Evolutionary conservation across 192 early-diverging fungal genomes (phyloP).

Genomic region (Chytriomyces sp.): DNA sequence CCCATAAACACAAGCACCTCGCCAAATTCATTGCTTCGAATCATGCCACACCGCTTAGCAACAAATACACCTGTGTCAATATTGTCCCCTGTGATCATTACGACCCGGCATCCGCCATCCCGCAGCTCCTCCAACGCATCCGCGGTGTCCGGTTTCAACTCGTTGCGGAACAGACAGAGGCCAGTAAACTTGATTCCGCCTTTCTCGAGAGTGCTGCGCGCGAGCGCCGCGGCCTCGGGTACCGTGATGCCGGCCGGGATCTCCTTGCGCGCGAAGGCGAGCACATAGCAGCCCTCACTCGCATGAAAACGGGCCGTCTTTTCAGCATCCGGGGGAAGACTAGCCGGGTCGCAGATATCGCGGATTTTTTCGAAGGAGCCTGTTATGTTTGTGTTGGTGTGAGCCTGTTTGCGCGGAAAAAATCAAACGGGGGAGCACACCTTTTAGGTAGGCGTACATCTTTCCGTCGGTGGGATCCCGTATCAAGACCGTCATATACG

Average conservation of each 20-base stretch:
- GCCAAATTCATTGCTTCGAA: constrained; percentile 58
- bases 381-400: not conserved
- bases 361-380: constrained; percentile 78
- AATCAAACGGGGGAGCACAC: not conserved
- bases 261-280: constrained; percentile 68
- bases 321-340: constrained; percentile 63
- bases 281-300: constrained; percentile 77
- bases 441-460: constrained; percentile 70
- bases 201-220: constrained; percentile 66
- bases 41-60: constrained; percentile 68
- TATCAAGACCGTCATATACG: constrained; percentile 73
- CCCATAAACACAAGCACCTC: constrained; percentile 47
- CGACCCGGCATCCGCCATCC: constrained; percentile 64
- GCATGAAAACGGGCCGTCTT: constrained; percentile 59
- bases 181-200: constrained; percentile 50
- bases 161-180: constrained; percentile 76
- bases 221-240: constrained; percentile 41
- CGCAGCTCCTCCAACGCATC: constrained; percentile 69
- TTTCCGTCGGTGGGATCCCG: constrained; percentile 51
- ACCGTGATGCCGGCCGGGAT: constrained; percentile 48
- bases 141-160: constrained; percentile 70
- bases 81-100: constrained; percentile 87
- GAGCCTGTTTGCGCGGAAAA: no score
- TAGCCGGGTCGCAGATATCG: constrained; percentile 45
- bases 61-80: constrained; percentile 74